Conservation (phyloP, 129 eudicot genomes). For the Rutidosis leptorrhynchoides region DNA sequence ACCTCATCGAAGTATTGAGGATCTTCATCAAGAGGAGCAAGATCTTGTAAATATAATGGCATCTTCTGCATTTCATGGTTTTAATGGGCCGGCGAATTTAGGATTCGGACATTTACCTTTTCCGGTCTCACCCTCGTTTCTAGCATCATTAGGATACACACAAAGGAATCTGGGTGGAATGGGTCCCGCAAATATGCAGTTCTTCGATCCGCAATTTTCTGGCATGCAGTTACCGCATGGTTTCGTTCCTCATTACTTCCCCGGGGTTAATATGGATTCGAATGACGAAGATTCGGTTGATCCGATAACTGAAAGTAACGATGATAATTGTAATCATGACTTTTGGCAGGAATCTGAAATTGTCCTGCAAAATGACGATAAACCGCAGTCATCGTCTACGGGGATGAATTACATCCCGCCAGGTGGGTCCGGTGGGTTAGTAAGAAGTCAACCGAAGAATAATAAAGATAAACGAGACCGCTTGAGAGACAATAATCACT, state of each 20-base stretch:
- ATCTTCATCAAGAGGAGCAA: conserved; percentile 79
- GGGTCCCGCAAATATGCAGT: conserved; percentile 60
- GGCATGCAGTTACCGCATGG: conserved; percentile 76
- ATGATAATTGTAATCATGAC: conserved; percentile 41
- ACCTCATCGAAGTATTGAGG: conserved; percentile 44
- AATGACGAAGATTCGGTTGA: conserved; percentile 46
- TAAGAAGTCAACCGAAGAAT: conserved; percentile 49
- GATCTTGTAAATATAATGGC: conserved; percentile 90
- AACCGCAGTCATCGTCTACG: conserved; percentile 37
- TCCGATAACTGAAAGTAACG: conserved; percentile 35
- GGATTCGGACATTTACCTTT: conserved; percentile 59
- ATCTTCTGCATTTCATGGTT: conserved; percentile 57
- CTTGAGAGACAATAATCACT: conserved; percentile 32
- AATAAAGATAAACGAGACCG: conserved; percentile 50
- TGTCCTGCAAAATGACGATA: conserved; percentile 39
- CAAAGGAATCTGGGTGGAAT: conserved; percentile 60
- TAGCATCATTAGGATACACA: conserved; percentile 68
- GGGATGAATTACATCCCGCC: conserved; percentile 54
- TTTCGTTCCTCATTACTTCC: conserved; percentile 62
- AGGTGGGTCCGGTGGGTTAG: conserved; percentile 45
- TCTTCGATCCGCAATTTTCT: conserved; percentile 56
- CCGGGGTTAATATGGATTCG: conserved; percentile 46
- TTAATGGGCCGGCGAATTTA: conserved; percentile 60
- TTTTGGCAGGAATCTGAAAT: conserved; percentile 56
- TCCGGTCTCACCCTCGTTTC: conserved; percentile 56